Evolutionary conservation across 2,329 filamentous ascomycete genomes (phyloP).

Genomic region (Hypoxylon sp.): DNA sequence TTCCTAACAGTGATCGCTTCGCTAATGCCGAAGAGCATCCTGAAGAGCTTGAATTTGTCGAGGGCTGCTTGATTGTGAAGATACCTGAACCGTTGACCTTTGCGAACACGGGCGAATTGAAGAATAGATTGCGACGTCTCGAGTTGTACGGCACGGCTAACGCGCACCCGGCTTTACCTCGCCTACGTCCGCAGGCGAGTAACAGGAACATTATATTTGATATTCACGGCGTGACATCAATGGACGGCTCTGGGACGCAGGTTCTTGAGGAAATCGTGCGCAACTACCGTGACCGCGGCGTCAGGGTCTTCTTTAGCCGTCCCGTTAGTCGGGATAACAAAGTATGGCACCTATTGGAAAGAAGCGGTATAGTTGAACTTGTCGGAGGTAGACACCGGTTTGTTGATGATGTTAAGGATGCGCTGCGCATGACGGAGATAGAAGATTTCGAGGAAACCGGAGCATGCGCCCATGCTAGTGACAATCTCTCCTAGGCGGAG

Average conservation of each 20-base stretch:
- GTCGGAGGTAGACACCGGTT: conserved; percentile 85
- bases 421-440: conserved; percentile 83
- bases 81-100: conserved; percentile 98
- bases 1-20: conserved; percentile 86
- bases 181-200: conserved; percentile 81
- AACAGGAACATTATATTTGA: conserved; percentile 97
- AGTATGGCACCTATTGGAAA: conserved; percentile 80
- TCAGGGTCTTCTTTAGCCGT: conserved; percentile 81
- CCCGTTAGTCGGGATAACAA: conserved; percentile 65
- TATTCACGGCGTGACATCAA: conserved; percentile 94
- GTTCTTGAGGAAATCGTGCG: conserved; percentile 91
- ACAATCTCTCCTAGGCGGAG: conserved; percentile 36
- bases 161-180: conserved; percentile 89
- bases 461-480: conserved; percentile 40
- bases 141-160: conserved; percentile 90
- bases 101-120: conserved; percentile 94
- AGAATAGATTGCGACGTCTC: conserved; percentile 83
- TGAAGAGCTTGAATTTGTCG: conserved; percentile 85
- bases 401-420: conserved; percentile 86
- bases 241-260: conserved; percentile 94
- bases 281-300: conserved; percentile 81
- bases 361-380: conserved; percentile 86
- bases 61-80: conserved; percentile 95
- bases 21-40: conserved; percentile 85
- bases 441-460: conserved; percentile 61